A percentile compares a stretch with the other conserved stretches of the same genome.
phyloP scores from a whole-genome alignment of 805 yeast species.

The Ogataea nonfermentans region DNA sequence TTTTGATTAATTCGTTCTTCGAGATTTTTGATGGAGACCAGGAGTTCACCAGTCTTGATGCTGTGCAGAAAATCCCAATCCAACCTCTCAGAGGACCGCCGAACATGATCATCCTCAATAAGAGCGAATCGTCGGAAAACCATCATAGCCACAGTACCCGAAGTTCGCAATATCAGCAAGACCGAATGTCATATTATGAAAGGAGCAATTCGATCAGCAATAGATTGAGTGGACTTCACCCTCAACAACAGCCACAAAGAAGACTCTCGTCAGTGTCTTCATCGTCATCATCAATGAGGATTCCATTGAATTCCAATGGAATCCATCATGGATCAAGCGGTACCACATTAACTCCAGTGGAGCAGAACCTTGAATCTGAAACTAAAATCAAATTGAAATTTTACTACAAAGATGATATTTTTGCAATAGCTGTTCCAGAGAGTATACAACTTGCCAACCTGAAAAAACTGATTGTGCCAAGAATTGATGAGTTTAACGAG shows the following conservation, averaged over 20 bases:
- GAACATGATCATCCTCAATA: conserved; percentile 27
- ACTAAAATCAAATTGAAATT: conserved; percentile 64
- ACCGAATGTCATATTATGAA: conserved; percentile 51
- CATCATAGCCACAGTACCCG: conserved; percentile 22
- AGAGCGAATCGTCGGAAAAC: conserved; percentile 14
- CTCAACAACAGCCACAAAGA: conserved; percentile 17
- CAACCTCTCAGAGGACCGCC: conserved; percentile 34
- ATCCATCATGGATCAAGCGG: conserved; percentile 2
- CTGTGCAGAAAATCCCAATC: conserved; percentile 21
- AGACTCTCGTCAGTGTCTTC: conserved; percentile 24
- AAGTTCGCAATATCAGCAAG: conserved; percentile 46
- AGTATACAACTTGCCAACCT: conserved; percentile 25
- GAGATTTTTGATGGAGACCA: conserved; percentile 64
- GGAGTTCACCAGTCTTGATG: conserved; percentile 34
- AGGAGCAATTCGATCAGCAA: conserved; percentile 21
- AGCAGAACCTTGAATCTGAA: conserved; percentile 13
- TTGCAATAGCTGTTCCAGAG: conserved; percentile 50
- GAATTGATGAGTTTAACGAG: conserved; percentile 32
- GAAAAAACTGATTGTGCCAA: conserved; percentile 28
- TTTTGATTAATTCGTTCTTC: conserved; percentile 69
- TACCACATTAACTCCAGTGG: not conserved
- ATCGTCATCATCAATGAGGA: conserved; percentile 18
- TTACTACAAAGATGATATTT: conserved; percentile 77
- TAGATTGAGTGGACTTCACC: conserved; percentile 25
- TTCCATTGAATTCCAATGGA: conserved; percentile 15